Percentiles rank a stretch among this genome's conserved stretches.
phyloP scores from a whole-genome alignment of 2,329 filamentous ascomycete species.

The Tolypocladium guangdongense region DNA sequence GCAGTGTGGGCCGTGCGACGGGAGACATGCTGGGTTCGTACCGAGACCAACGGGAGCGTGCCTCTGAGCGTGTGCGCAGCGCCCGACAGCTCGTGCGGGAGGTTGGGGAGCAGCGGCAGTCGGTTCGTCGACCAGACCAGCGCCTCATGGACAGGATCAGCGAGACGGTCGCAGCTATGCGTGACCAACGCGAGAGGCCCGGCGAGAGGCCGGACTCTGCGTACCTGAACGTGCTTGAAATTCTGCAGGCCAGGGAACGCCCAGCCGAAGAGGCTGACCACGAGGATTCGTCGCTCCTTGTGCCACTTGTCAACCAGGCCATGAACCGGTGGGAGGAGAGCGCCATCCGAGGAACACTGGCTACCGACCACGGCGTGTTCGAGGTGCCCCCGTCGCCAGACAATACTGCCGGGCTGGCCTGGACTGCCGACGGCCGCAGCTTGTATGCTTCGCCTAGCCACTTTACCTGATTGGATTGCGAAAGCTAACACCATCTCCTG shows the following conservation, averaged over 20 bases:
- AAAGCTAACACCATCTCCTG: not conserved
- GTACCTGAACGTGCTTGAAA: conserved; percentile 25
- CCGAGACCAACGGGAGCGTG: conserved; percentile 24
- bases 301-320: conserved; percentile 26
- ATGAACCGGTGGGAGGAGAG: conserved; percentile 27
- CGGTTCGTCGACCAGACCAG: conserved; percentile 14
- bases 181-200: conserved; percentile 24
- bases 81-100: conserved; percentile 22
- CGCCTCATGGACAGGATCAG: conserved; percentile 23
- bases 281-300: conserved; percentile 24
- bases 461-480: not conserved
- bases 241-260: conserved; percentile 24
- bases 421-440: conserved; percentile 49
- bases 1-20: conserved; percentile 25
- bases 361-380: conserved; percentile 28
- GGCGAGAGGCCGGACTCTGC: conserved; percentile 24
- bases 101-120: conserved; percentile 4
- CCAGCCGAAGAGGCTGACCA: conserved; percentile 18
- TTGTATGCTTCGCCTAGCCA: conserved; percentile 29
- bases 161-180: conserved; percentile 24
- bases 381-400: conserved; percentile 36
- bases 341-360: conserved; percentile 19
- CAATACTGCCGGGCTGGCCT: conserved; percentile 50
- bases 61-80: conserved; percentile 21
- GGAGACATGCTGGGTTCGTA: conserved; percentile 27